Conservation (phyloP, 1,139 yeast genomes). For the Citeromyces siamensis region DNA sequence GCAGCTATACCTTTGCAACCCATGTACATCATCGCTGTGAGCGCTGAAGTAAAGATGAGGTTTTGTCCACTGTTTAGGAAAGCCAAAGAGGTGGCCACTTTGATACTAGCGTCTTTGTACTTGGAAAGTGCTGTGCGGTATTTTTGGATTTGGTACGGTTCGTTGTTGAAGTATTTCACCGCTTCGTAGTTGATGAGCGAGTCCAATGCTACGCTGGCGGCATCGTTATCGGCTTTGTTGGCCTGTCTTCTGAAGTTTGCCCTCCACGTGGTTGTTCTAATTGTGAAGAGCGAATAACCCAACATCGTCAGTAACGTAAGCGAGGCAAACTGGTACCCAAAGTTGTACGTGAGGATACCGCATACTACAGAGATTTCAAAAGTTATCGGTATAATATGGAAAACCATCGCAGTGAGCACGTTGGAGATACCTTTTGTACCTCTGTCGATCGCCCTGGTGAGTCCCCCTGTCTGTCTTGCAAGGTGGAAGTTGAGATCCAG, state of each 20-base stretch:
- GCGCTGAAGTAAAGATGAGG: conserved; percentile 78
- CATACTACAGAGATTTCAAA: conserved; percentile 90
- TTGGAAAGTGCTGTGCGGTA: conserved; percentile 66
- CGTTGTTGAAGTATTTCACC: conserved; percentile 91
- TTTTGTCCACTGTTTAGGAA: conserved; percentile 89
- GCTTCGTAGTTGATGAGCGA: conserved; percentile 91
- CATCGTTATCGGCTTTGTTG: conserved; percentile 87
- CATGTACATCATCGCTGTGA: conserved; percentile 97
- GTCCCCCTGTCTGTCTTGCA: conserved; percentile 88
- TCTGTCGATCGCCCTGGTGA: conserved; percentile 91
- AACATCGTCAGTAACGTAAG: conserved; percentile 83
- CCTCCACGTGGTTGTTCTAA: conserved; percentile 93
- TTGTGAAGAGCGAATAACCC: conserved; percentile 77
- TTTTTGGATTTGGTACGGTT: conserved; percentile 62
- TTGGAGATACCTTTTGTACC: conserved; percentile 97
- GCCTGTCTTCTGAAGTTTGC: conserved; percentile 86
- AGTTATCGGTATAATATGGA: conserved; percentile 87
- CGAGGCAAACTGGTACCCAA: conserved; percentile 82
- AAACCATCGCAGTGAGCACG: conserved; percentile 90
- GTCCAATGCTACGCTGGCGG: conserved; percentile 90
- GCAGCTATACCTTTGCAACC: conserved; percentile 89
- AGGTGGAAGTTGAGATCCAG: conserved; percentile 87
- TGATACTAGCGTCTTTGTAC: conserved; percentile 74
- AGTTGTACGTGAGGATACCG: conserved; percentile 86
- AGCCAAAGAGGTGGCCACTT: conserved; percentile 88